These are phyloP conservation scores for Penicillium polonicum DNA, from an alignment of 2,329 filamentous ascomycete genomes.

Conservation along the genomic window DNA sequence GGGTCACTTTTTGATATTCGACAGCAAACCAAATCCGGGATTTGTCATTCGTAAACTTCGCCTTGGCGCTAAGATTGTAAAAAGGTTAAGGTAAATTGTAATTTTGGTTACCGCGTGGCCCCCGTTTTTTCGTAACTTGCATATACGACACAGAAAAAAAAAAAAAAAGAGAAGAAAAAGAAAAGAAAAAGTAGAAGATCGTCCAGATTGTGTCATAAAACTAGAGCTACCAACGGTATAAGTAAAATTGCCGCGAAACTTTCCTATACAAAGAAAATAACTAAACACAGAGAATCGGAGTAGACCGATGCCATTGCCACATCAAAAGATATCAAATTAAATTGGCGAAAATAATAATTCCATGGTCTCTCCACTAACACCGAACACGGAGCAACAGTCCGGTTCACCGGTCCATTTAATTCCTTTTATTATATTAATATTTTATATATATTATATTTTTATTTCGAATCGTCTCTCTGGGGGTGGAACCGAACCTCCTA, in stretches of 20 bases:
- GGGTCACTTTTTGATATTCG: constrained; percentile 3
- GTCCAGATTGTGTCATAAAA: constrained; percentile 18
- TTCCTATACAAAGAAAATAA: constrained; percentile 18
- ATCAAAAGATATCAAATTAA: constrained; percentile 17
- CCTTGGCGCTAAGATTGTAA: constrained; percentile 7
- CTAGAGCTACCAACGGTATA: constrained; percentile 1
- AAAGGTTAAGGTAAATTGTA: constrained; percentile 13
- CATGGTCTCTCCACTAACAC: neutral
- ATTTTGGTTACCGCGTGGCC: constrained; percentile 9
- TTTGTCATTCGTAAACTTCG: constrained; percentile 17
- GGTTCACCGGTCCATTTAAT: constrained; percentile 20
- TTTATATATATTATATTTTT: neutral
- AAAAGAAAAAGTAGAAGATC: constrained; percentile 12
- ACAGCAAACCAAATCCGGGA: constrained; percentile 3
- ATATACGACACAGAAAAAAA: neutral
- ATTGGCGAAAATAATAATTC: constrained; percentile 1
- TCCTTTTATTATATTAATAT: neutral
- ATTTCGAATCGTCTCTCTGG: constrained; percentile 14
- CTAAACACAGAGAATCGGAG: constrained; percentile 1
- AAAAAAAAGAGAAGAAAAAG: neutral
- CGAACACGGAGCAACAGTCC: constrained; percentile 13
- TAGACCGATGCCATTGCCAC: constrained; percentile 19
- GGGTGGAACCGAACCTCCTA: constrained; percentile 18
- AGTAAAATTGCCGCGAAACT: constrained; percentile 16
- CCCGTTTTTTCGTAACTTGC: constrained; percentile 10